A percentile compares a stretch with the other conserved stretches of the same genome.
phyloP scores from a whole-genome alignment of 2,329 filamentous ascomycete species.

The Hymenoscyphus linearis region DNA sequence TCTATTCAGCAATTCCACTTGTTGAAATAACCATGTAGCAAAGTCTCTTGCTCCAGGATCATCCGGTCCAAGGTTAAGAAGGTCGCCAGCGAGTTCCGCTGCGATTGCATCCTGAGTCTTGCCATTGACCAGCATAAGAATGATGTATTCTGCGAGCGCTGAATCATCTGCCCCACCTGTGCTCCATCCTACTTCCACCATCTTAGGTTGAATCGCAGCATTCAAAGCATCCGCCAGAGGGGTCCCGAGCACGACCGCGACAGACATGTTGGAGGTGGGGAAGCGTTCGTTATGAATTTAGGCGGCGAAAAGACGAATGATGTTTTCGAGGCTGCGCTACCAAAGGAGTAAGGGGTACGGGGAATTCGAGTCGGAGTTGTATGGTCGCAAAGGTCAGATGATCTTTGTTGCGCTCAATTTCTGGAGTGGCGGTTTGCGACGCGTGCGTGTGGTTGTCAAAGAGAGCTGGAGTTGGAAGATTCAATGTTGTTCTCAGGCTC shows the following conservation, averaged over 20 bases:
- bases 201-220: conserved; percentile 78
- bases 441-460: conserved; percentile 2
- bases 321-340: conserved; percentile 9
- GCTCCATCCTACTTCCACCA: conserved; percentile 90
- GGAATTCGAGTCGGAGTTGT: conserved; percentile 2
- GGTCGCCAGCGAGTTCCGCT: conserved; percentile 78
- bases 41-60: conserved; percentile 81
- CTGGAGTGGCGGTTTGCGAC: neutral
- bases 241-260: conserved; percentile 71
- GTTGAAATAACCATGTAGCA: conserved; percentile 87
- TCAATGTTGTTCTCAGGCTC: neutral
- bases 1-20: conserved; percentile 64
- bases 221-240: conserved; percentile 81
- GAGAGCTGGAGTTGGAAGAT: conserved; percentile 1
- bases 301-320: conserved; percentile 8
- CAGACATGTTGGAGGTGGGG: conserved; percentile 56
- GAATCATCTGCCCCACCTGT: conserved; percentile 69
- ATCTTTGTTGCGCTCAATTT: conserved; percentile 5
- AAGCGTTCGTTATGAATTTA: conserved; percentile 10
- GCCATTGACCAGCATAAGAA: conserved; percentile 94
- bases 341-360: neutral
- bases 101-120: conserved; percentile 90
- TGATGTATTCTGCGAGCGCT: conserved; percentile 90
- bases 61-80: conserved; percentile 75
- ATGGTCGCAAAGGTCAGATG: neutral